Base-by-base conservation (phyloP, 371 early-diverging fungal genomes). In the Apophysomyces ossiformis region DNA sequence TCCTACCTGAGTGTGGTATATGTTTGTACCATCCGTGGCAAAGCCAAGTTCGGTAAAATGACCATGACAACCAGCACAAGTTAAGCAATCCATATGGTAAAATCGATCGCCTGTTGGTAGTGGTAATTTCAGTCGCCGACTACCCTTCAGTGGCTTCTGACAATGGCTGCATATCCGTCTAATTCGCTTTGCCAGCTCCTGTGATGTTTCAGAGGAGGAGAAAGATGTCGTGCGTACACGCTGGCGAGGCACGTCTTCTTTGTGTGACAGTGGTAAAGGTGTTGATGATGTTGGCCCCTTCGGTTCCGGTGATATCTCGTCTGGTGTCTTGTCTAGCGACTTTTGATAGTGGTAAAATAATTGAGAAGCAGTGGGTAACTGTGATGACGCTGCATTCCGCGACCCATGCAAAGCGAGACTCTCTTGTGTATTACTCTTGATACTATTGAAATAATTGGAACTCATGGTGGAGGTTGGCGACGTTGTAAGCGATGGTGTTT, bases 1-100 rank as follows among this genome's bases (percentile, higher is more conserved):
- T 50, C 59, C 18, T 70, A 85, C 85, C 21, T 75, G 60, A 6
- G 80, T 69, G 63, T 88, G 88, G 58, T 84, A 86, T 15, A 85
- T 77, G 7, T 71, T 63, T 0, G 77, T 75, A 58, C 77, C 72
- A 50, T 84, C 80, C 1, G 82, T 71, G 18, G 80, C 79, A 64
- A 82, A 85, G 63, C 82, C 76, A 6, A 86, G 85, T 58, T 90
- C 85, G 16, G 88, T 88, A 61, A 92, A 91, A 32, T 83, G 79
- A 43, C 78, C 78, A 18, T 76, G 76, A 67, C 92, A 92, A 35
- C 85, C 88, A n/a, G 87, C 77, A 56, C 92, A 92, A 0, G 85
- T 76, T 58, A 92, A 87, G 68, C 92, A 92, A 11, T 82, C 75
- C 15, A 86, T 85, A 66, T 92, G 92, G 11, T 50, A 50, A 56